Evolutionary conservation across 768 basidiomycete genomes (phyloP).

Genomic region (Pseudohyphozyma bogoriensis): DNA sequence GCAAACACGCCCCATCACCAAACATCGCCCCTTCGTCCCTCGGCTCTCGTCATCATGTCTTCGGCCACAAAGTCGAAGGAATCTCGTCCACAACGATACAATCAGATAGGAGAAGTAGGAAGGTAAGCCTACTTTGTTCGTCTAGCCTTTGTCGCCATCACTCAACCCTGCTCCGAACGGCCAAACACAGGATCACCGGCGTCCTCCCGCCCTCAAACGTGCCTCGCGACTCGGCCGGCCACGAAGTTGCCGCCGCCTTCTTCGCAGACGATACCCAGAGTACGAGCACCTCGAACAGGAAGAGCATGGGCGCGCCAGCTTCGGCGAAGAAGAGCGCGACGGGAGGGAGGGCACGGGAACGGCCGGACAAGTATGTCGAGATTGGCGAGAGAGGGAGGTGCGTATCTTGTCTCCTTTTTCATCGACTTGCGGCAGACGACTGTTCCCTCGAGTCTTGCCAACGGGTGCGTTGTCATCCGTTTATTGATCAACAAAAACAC

Average conservation of each 20-base stretch:
- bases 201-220: slow-evolving; percentile 36
- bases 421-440: neutral
- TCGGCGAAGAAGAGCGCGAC: neutral
- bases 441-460: no score
- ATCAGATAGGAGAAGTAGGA: slow-evolving; percentile 23
- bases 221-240: slow-evolving; percentile 25
- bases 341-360: neutral
- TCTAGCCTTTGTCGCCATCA: neutral
- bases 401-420: neutral
- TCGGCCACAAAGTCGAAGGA: slow-evolving; percentile 13
- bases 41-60: neutral
- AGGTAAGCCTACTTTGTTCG: slow-evolving; percentile 1
- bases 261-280: neutral
- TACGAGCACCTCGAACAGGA: neutral
- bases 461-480: no score
- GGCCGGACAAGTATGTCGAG: neutral
- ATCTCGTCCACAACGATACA: slow-evolving; percentile 21
- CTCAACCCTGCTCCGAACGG: no score
- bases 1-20: no score
- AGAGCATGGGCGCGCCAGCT: neutral
- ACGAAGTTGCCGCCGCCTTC: slow-evolving; percentile 20
- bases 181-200: slow-evolving; percentile 33
- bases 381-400: slow-evolving; percentile 1
- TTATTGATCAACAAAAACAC: neutral
- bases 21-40: neutral